phyloP scores from a whole-genome alignment of 495 filamentous ascomycete genomes.

The Jackrogersella multiformis region DNA sequence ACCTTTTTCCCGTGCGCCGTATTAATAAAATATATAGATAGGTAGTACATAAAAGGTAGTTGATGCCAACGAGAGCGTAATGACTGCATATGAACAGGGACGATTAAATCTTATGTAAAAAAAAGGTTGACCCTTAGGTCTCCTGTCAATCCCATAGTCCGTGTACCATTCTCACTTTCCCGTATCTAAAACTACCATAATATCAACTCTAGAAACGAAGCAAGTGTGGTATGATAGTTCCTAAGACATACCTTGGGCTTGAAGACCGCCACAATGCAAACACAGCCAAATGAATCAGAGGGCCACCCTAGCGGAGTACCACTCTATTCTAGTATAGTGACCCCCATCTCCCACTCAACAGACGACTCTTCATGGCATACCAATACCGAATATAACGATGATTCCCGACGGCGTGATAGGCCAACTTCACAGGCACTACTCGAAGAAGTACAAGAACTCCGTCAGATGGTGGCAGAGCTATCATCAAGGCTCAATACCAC shows the following conservation, averaged over 20 bases:
- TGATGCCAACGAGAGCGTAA: not conserved
- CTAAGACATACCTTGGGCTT: not conserved
- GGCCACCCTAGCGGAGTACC: not conserved
- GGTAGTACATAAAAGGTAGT: not conserved
- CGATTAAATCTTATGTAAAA: not conserved
- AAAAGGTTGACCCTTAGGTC: not conserved
- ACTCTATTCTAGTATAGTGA: not conserved
- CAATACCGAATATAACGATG: conserved; percentile 4
- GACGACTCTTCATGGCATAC: conserved; percentile 1
- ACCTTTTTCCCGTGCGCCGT: not conserved
- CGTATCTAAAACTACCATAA: not conserved
- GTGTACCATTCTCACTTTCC: not conserved
- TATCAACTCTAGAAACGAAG: not conserved
- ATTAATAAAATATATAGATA: conserved; percentile 1
- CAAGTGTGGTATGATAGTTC: not conserved
- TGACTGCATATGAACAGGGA: not conserved
- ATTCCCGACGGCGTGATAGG: not conserved
- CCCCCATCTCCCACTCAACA: not conserved
- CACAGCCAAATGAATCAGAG: conserved; percentile 1
- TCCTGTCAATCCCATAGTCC: too few relatives aligned
- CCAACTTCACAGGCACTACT: conserved; percentile 4
- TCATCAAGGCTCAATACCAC: not conserved
- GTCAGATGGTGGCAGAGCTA: conserved; percentile 9
- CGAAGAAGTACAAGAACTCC: conserved; percentile 11
- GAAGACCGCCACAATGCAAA: not conserved